Base-by-base conservation (phyloP, 1,284 basidiomycete genomes). In the Cryptococcus sp. region DNA sequence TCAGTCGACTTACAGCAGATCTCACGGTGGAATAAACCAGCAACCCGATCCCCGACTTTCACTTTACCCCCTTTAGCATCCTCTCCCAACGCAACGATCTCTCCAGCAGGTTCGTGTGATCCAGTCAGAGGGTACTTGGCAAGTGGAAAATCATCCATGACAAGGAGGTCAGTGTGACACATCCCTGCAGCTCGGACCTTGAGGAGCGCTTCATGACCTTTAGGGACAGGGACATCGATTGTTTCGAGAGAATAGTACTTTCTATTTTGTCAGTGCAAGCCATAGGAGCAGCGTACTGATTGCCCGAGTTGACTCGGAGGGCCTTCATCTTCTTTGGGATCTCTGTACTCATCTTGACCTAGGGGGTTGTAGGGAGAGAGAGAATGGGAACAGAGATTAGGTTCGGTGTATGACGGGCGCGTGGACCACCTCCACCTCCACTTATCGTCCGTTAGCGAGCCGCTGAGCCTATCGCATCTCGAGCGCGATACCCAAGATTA, bases 61-160 rank as follows among this genome's bases (percentile, higher is more conserved):
- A 55, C 45, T 7, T 23, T 45, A 10, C 53, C 53, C 16, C 45
- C 50, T 22, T 50, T 46, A 21, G 54, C 56, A 4, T 49, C 54
- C 14, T 54, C 41, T 1, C 59, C 62, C 1, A 63, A 31, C 13
- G 52, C 52, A 1, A 59, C 57, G 2, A 66, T 53, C 4, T 54
- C 58, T 4, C 64, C 64, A 7, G 62, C 54, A 16, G 64, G 62
- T 44, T 66, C 64, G 31, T 66, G 64, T 1, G 55, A 55, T 3
- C 62, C 64, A 2, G 59, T 53, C 7, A 64, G 18, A 4, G 64
- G 64, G 19, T 51, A 55, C 21, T 21, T 22, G 28, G 19, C 45
- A 1, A 53, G 50, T 23, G 52, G 54, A n/a, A 28, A 34, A 3
- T 57, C 57, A n/a, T 59, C 48, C 28, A 56, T 28, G 13, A 62